phyloP scores from a whole-genome alignment of 805 yeast species.

The Metschnikowia colocasiae region DNA sequence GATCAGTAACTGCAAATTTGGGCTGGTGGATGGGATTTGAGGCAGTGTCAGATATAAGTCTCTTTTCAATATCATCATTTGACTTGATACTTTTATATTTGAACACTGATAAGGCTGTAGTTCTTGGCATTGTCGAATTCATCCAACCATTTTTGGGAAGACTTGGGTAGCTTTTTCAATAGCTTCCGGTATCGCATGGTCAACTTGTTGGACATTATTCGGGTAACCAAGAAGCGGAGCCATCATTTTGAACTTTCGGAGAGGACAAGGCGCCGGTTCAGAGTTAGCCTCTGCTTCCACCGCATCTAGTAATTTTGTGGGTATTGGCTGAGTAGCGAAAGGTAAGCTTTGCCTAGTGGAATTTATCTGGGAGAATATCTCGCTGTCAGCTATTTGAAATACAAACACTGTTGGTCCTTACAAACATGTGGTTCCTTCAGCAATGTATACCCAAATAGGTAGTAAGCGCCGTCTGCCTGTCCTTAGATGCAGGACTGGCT shows the following conservation, averaged over 20 bases:
- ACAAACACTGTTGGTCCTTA: too few relatives aligned
- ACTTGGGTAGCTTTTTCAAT: constrained; percentile 30
- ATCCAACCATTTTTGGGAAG: constrained; percentile 27
- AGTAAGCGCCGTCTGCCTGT: too few relatives aligned
- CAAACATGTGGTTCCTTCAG: too few relatives aligned
- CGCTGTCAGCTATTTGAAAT: too few relatives aligned
- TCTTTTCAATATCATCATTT: constrained; percentile 44
- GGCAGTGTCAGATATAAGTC: constrained; percentile 35
- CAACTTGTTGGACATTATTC: constrained; percentile 34
- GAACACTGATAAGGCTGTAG: constrained; percentile 39
- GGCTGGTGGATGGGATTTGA: constrained; percentile 26
- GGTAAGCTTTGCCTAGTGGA: not conserved
- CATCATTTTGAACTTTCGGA: constrained; percentile 26
- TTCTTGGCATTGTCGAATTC: constrained; percentile 38
- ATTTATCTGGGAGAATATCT: too few relatives aligned
- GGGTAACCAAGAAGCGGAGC: constrained; percentile 39
- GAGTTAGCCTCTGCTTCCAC: constrained; percentile 1
- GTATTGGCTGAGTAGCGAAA: not conserved
- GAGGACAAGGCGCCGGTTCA: constrained; percentile 10
- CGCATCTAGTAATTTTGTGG: not conserved
- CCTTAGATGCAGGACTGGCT: too few relatives aligned
- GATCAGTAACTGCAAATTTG: constrained; percentile 8
- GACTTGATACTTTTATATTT: constrained; percentile 41
- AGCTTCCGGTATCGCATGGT: constrained; percentile 29
- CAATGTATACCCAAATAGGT: too few relatives aligned